Conservation (phyloP, 2,329 filamentous ascomycete species). For the Fusarium falciforme region DNA sequence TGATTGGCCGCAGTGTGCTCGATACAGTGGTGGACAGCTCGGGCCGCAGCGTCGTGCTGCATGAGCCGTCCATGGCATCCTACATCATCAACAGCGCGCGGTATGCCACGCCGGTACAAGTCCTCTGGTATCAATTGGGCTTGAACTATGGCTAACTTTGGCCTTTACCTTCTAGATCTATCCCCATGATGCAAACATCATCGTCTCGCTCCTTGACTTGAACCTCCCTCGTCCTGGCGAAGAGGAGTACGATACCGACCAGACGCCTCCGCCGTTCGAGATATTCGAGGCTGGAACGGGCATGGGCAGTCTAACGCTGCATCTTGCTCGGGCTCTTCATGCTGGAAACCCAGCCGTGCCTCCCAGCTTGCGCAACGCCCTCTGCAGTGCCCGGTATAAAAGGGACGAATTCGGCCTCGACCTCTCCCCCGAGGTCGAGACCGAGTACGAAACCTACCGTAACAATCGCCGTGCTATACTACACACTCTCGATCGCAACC, state of each 20-base stretch:
- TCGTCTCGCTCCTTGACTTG: constrained; percentile 81
- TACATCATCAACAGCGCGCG: constrained; percentile 76
- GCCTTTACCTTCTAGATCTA: constrained; percentile 59
- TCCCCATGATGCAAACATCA: constrained; percentile 78
- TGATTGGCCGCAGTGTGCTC: constrained; percentile 72
- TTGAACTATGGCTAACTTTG: background rate
- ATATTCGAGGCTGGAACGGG: constrained; percentile 88
- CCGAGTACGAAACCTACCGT: constrained; percentile 58
- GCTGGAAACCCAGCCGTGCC: constrained; percentile 71
- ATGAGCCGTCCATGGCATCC: constrained; percentile 76
- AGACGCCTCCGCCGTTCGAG: constrained; percentile 64
- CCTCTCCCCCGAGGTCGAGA: constrained; percentile 44
- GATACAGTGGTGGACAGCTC: constrained; percentile 67
- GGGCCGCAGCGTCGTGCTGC: constrained; percentile 64
- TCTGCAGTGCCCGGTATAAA: constrained; percentile 42
- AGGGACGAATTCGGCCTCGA: constrained; percentile 38
- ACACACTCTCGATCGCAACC: constrained; percentile 77
- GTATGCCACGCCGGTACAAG: constrained; percentile 73
- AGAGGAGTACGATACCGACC: constrained; percentile 47
- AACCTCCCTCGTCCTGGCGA: constrained; percentile 63
- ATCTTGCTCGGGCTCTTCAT: constrained; percentile 80
- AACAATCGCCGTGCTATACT: constrained; percentile 74
- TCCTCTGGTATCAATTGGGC: background rate
- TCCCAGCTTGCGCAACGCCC: constrained; percentile 52
- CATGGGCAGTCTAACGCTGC: constrained; percentile 82